Evolutionary conservation across 2,329 filamentous ascomycete species (phyloP), one percentile per base, ranked within the genome.

Genomic region (Cladosporium cucumerinum): DNA sequence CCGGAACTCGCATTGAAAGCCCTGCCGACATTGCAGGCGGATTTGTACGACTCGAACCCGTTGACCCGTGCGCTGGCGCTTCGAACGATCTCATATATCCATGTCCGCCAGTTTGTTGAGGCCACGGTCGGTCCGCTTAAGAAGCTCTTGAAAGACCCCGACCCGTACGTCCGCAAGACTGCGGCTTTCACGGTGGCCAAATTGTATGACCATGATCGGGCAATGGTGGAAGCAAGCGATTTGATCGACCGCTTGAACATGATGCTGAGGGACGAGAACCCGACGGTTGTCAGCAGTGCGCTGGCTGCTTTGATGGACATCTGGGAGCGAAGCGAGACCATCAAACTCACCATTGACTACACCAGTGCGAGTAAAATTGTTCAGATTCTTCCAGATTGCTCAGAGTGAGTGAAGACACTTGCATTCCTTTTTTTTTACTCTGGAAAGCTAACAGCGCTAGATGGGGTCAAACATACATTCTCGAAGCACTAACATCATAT

Each of bases 381-480:
- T 39, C 93, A 95, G 51, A 98, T 99, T 67, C 79, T 99, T 26
- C 89, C 95, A 1, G 95, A 99, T 76, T 98, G 95, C 80, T 98
- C 95, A 21, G 95, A 99, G 91, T 96, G 85, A 74, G 90, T 82
- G 16, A 3, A 25, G 43, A 18, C 5, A 30, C 26, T 25, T 5
- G 32, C 18, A 28, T n/a, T 11, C 36, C 12, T 26, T 12, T 10
- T 12, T 10, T 21, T 23, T 3, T 4, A 18, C 36, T 23, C 14
- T 21, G n/a, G 5, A 25, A 39, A 23, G 30, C 54, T 69, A 66
- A 75, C 61, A n/a, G 23, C 3, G 28, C 3, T 70, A 96, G 92
- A 84, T 99, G 95, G 95, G 94, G 95, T 49, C 95, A 99, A 81
- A 97, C 94, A 25, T 99, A 99, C 77, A 98, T 99, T 64, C 85